Evolutionary conservation across 73 alveolate species (phyloP).

Genomic region (Tetrahymena thermophila): DNA sequence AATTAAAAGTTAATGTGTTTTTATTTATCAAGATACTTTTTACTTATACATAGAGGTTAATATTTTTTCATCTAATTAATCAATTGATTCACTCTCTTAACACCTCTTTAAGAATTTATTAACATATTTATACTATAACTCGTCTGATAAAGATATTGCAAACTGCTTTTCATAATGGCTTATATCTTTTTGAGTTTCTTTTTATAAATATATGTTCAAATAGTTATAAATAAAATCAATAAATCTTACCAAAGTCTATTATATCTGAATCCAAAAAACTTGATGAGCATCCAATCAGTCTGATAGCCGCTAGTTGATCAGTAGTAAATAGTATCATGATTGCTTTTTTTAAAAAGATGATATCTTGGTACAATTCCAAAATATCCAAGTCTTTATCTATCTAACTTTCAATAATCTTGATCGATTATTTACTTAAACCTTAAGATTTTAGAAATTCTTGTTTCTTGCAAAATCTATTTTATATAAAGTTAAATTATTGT

Average conservation of each 20-base stretch:
- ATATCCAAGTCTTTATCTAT: neutral
- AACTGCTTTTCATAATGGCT: neutral
- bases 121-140: neutral
- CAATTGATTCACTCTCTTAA: neutral
- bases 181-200: neutral
- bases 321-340: neutral
- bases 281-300: neutral
- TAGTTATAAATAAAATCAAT: too few relatives aligned
- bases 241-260: neutral
- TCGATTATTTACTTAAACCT: neutral
- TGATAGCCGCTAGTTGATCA: neutral
- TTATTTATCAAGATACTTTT: too few relatives aligned
- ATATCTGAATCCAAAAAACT: neutral
- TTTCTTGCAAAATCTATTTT: neutral
- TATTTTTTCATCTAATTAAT: neutral
- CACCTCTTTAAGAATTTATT: neutral
- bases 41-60: neutral
- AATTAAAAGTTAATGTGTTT: too few relatives aligned
- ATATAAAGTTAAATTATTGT: too few relatives aligned
- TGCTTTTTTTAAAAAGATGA: neutral
- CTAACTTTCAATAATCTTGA: neutral
- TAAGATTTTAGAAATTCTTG: neutral
- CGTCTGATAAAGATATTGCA: neutral
- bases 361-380: neutral
- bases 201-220: too few relatives aligned